Base-by-base conservation (phyloP, 768 basidiomycete species). In the Pholiota conissans region DNA sequence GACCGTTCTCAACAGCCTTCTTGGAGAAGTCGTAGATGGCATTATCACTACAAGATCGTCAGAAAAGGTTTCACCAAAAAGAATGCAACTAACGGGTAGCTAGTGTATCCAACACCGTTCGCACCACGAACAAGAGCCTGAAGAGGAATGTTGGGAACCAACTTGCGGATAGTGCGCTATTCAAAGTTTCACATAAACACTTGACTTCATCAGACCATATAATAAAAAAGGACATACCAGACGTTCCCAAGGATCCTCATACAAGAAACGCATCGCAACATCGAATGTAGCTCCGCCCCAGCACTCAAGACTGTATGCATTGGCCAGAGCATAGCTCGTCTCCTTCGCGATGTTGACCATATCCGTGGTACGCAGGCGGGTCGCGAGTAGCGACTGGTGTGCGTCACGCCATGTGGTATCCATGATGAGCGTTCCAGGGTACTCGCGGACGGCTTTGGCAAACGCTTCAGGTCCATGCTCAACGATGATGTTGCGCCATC, bases 261-360 rank as follows among this genome's bases (percentile, higher is more conserved):
- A 98, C 71, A 99, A 75, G 89, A 99, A 98, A 46, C 96, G 89
- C 95, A 98, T 97, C 22, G 96, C 91, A 50, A 99, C 96, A 73
- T 98, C 96, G 69, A 99, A 99, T 2, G 97, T 98, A 34, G 96
- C 95, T 59, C 95, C 95, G 67, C 97, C 97, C 97, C 97, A 99
- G 80, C 95, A 98, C 72, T 99, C 97, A 61, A 99, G 75, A 70
- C 91, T 91, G 78, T 93, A 99, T 7, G 97, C 93, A 69, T 98
- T 98, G 24, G 92, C 86, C 40, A 99, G 81, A 1, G 96, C 96
- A 71, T 91, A 90, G 68, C 90, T 93, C 1, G 97, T 98, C 81
- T 97, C 95, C 73, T 92, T 97, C 52, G 97, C 97, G 61, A 99
- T 98, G 76, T 97, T 98, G 63, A 87, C 92, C 86, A 98, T 98